A percentile compares a stretch with the other conserved stretches of the same genome.
These are phyloP conservation scores for Penicillium verrucosum DNA, from an alignment of 2,329 filamentous ascomycete genomes.

Conservation along the genomic window DNA sequence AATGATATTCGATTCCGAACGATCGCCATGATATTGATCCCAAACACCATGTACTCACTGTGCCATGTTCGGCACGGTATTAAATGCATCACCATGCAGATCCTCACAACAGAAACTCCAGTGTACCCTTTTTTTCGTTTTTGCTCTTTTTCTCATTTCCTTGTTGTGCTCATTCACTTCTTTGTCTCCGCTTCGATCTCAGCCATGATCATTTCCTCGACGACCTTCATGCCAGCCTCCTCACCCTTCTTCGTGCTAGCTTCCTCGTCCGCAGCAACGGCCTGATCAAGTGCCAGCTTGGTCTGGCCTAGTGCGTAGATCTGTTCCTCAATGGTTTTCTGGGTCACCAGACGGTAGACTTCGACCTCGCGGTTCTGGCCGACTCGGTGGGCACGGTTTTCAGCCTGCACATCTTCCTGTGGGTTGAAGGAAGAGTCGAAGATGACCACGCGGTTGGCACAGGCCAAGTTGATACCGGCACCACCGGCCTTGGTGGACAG, in stretches of 20 bases:
- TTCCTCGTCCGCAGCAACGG: slow-evolving; percentile 60
- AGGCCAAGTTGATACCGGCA: slow-evolving; percentile 94
- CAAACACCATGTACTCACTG: slow-evolving; percentile 5
- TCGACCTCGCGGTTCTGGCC: slow-evolving; percentile 90
- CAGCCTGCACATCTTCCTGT: slow-evolving; percentile 96
- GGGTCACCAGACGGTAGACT: slow-evolving; percentile 78
- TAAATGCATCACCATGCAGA: slow-evolving; percentile 10
- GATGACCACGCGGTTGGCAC: slow-evolving; percentile 95
- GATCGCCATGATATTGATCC: slow-evolving; percentile 5
- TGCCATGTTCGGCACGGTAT: neutral
- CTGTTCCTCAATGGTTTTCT: slow-evolving; percentile 83
- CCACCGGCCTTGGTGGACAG: slow-evolving; percentile 91
- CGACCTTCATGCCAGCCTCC: slow-evolving; percentile 48
- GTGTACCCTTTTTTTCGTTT: neutral
- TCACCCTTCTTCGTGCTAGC: slow-evolving; percentile 51
- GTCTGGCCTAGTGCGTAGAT: slow-evolving; percentile 88
- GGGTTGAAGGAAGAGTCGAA: slow-evolving; percentile 98
- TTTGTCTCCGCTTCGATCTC: slow-evolving; percentile 28
- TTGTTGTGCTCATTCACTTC: slow-evolving; percentile 11
- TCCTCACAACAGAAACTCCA: slow-evolving; percentile 1
- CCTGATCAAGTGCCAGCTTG: slow-evolving; percentile 83
- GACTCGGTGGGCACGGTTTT: slow-evolving; percentile 93
- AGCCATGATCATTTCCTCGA: slow-evolving; percentile 51
- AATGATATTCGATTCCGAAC: neutral
- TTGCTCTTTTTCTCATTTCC: neutral